phyloP scores from a whole-genome alignment of 148 eudicot species.

The Amaranthus hypochondriacus region DNA sequence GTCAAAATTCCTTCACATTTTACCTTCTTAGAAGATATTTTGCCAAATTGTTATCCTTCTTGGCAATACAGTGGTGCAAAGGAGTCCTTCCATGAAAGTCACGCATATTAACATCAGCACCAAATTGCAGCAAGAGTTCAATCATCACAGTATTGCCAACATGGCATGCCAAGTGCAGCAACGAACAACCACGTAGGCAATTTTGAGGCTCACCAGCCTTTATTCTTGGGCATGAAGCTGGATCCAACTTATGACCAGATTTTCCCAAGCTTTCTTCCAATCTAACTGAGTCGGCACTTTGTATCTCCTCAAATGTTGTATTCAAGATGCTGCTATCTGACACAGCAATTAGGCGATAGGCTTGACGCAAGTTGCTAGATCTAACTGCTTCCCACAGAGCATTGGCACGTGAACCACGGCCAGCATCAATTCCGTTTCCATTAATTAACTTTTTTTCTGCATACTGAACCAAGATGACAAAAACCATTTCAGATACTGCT shows the following conservation, averaged over 20 bases:
- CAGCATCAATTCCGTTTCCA: conserved; percentile 32
- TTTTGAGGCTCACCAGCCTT: conserved; percentile 43
- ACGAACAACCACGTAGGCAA: conserved; percentile 74
- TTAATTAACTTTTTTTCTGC: conserved; percentile 55
- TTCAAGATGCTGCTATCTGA: conserved; percentile 58
- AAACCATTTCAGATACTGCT: background rate
- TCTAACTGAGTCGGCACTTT: conserved; percentile 26
- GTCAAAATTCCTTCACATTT: background rate
- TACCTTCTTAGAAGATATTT: conserved; percentile 91
- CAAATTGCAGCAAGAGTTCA: conserved; percentile 82
- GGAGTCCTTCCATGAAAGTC: conserved; percentile 94
- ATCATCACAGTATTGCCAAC: conserved; percentile 62
- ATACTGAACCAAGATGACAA: conserved; percentile 45
- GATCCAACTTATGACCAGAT: conserved; percentile 42
- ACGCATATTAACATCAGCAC: conserved; percentile 73
- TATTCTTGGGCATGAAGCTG: conserved; percentile 47
- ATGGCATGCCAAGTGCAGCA: conserved; percentile 82
- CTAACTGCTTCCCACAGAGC: conserved; percentile 87
- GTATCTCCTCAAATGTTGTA: conserved; percentile 56
- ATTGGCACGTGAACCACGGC: conserved; percentile 37
- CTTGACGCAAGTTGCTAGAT: conserved; percentile 59
- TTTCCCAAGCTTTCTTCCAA: conserved; percentile 27
- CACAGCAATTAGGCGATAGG: conserved; percentile 57
- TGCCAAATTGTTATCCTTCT: conserved; percentile 63
- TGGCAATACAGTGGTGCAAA: conserved; percentile 80